Evolutionary conservation across 1,284 basidiomycete species (phyloP).

Genomic region (Lignosus rhinocerotis): DNA sequence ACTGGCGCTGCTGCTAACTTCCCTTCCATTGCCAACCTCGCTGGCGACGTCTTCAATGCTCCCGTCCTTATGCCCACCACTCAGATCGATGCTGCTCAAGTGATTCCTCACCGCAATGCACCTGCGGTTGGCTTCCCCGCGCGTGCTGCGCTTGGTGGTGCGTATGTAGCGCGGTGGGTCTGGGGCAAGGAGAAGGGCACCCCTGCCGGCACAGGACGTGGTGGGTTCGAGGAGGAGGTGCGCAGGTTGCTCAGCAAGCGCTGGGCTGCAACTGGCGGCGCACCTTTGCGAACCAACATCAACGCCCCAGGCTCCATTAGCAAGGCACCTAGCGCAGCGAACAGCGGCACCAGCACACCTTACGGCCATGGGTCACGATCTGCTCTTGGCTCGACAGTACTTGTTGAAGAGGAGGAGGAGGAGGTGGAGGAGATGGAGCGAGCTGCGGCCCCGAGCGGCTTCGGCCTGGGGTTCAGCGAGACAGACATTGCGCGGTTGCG

Average conservation of each 20-base stretch:
- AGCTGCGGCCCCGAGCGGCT: conserved; percentile 29
- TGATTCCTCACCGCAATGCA: conserved; percentile 70
- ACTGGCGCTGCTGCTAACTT: conserved; percentile 81
- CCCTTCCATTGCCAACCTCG: conserved; percentile 75
- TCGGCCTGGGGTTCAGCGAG: conserved; percentile 36
- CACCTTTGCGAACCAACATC: conserved; percentile 56
- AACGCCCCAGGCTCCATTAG: conserved; percentile 38
- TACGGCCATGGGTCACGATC: conserved; percentile 49
- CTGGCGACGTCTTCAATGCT: conserved; percentile 78
- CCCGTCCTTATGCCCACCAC: conserved; percentile 70
- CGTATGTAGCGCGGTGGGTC: conserved; percentile 79
- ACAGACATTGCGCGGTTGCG: conserved; percentile 38
- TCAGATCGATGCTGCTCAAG: conserved; percentile 72
- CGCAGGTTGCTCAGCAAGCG: conserved; percentile 65
- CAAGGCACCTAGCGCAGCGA: conserved; percentile 41
- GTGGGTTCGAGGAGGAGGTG: conserved; percentile 78
- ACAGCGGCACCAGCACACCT: conserved; percentile 62
- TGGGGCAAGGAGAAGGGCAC: conserved; percentile 64
- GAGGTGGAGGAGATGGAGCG: conserved; percentile 58
- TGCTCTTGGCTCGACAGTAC: conserved; percentile 58
- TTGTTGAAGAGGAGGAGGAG: conserved; percentile 77
- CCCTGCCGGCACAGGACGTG: conserved; percentile 43
- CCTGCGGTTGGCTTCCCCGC: conserved; percentile 66
- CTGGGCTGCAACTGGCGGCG: conserved; percentile 63
- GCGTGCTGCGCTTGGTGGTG: conserved; percentile 67